Percentiles rank a stretch among this genome's conserved stretches.
These are phyloP conservation scores for Elongisporangium senticosum DNA, from an alignment of 352 stramenopile genomes.

Conservation along the genomic window DNA sequence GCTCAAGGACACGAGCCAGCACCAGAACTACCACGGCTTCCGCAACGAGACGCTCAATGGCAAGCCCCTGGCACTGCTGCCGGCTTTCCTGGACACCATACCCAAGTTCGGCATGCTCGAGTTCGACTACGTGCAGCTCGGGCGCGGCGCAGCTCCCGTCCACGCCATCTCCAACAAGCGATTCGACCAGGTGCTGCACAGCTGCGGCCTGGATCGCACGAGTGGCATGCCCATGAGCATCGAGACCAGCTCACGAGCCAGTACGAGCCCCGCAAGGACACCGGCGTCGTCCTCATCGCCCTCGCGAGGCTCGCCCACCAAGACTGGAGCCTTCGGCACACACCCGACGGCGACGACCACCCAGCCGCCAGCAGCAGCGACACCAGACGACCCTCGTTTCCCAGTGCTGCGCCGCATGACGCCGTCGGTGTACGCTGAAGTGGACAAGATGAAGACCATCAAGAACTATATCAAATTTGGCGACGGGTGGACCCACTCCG, in stretches of 20 bases:
- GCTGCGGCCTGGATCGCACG: conserved; percentile 56
- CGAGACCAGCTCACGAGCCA: background rate
- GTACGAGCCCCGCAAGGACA: conserved; percentile 1
- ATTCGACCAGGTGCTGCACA: conserved; percentile 57
- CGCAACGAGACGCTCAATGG: conserved; percentile 70
- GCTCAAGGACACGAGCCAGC: conserved; percentile 68
- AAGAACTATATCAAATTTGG: conserved; percentile 61
- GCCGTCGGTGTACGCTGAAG: conserved; percentile 36
- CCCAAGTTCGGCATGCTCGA: conserved; percentile 69
- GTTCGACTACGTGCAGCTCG: conserved; percentile 71
- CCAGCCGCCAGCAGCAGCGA: background rate
- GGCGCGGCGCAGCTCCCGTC: conserved; percentile 14
- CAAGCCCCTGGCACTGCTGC: conserved; percentile 48
- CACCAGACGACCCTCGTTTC: conserved; percentile 22
- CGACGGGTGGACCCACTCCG: conserved; percentile 35
- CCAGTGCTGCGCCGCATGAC: conserved; percentile 37
- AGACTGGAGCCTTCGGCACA: background rate
- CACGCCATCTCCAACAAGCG: conserved; percentile 52
- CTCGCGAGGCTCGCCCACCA: background rate
- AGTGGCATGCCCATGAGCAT: conserved; percentile 23
- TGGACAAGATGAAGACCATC: conserved; percentile 59
- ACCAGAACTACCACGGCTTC: conserved; percentile 70
- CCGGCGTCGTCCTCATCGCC: conserved; percentile 1
- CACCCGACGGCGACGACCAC: background rate
- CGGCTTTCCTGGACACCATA: conserved; percentile 53